A percentile compares a stretch with the other conserved stretches of the same genome.
Evolutionary conservation across 331 rosid genomes (phyloP).

Genomic region (Acacia concinna): DNA sequence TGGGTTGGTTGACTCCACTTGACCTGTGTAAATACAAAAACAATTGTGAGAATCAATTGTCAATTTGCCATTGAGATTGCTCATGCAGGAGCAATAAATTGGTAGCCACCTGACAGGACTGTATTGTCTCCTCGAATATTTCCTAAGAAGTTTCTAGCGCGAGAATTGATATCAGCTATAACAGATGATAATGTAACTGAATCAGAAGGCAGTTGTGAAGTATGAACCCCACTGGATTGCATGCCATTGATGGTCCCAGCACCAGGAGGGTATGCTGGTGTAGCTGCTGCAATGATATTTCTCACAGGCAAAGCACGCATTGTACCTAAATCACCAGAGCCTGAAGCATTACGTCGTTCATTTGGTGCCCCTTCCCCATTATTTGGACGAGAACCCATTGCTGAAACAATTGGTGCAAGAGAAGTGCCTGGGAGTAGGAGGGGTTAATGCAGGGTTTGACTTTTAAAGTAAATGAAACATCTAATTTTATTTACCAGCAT

Average conservation of each 20-base stretch:
- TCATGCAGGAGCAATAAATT: constrained; percentile 12
- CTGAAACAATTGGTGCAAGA: constrained; percentile 60
- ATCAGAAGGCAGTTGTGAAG: constrained; percentile 56
- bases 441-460: constrained; percentile 29
- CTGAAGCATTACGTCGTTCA: constrained; percentile 55
- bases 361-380: constrained; percentile 67
- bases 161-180: constrained; percentile 58
- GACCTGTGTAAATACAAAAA: constrained; percentile 51
- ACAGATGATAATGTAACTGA: constrained; percentile 62
- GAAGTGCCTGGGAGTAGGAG: constrained; percentile 46
- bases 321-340: constrained; percentile 61
- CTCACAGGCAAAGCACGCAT: constrained; percentile 55
- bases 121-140: constrained; percentile 50
- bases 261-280: constrained; percentile 54
- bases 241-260: constrained; percentile 37
- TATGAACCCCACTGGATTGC: constrained; percentile 59
- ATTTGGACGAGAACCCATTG: constrained; percentile 73
- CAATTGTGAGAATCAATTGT: constrained; percentile 22
- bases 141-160: constrained; percentile 53
- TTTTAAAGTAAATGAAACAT: constrained; percentile 1
- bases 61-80: constrained; percentile 12
- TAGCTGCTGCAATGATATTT: constrained; percentile 50
- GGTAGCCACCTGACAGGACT: constrained; percentile 55
- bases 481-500: constrained; percentile 66
- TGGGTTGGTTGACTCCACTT: constrained; percentile 42